phyloP scores from a whole-genome alignment of 306 rosid species.

The Vigna hirtella region DNA sequence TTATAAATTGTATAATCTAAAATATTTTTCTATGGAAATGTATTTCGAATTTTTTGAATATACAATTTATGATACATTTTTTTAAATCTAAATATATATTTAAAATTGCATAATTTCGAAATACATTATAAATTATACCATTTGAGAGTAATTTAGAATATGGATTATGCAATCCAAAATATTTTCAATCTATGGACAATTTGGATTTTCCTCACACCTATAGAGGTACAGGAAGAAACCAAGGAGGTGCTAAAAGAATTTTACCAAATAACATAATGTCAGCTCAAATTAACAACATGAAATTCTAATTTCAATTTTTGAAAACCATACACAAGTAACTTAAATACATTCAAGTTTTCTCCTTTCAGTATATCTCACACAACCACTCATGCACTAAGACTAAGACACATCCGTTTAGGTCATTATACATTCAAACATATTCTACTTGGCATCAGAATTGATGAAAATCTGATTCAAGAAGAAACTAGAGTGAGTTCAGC shows the following conservation, averaged over 20 bases:
- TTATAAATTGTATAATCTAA: too few relatives aligned
- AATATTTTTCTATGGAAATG: too few relatives aligned
- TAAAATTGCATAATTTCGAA: too few relatives aligned
- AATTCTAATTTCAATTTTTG: neutral
- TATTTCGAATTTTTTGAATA: too few relatives aligned
- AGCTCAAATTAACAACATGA: neutral
- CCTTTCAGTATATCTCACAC: neutral
- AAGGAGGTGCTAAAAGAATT: neutral
- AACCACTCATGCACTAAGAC: neutral
- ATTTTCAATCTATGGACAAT: too few relatives aligned
- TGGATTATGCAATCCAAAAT: too few relatives aligned
- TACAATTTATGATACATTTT: too few relatives aligned
- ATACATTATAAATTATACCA: too few relatives aligned
- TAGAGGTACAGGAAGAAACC: too few relatives aligned
- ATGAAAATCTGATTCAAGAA: conserved; percentile 21
- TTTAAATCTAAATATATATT: too few relatives aligned
- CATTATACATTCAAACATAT: conserved; percentile 10
- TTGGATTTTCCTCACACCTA: too few relatives aligned
- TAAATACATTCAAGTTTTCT: neutral
- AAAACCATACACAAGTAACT: neutral
- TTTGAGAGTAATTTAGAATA: too few relatives aligned
- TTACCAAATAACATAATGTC: neutral
- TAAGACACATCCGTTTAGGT: neutral
- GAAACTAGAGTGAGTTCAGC: conserved; percentile 27
- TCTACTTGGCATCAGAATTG: conserved; percentile 20